Base-by-base conservation (phyloP, 129 eudicot genomes). In the Chrysanthemum makinoi region DNA sequence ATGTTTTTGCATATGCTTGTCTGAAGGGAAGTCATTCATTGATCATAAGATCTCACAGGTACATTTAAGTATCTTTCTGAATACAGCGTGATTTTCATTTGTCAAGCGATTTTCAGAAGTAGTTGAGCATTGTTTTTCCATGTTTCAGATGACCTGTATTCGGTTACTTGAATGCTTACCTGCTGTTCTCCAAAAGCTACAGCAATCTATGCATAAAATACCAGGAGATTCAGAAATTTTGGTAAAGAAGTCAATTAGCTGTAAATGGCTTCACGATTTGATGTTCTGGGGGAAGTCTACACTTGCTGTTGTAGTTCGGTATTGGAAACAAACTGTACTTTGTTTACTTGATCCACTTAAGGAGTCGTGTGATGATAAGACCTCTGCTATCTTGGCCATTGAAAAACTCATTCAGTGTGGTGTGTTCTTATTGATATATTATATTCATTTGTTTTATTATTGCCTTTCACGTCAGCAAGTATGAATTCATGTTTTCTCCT, bases 281-380 rank as follows among this genome's bases (percentile, higher is more conserved):
- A 80, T 87, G 57, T 83, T 86, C 73, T 95, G 99, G 99, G 99
- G 97, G 51, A 86, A 79, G 86, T 95, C 99, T 59, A 77, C 86
- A 50, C 91, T 84, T 69, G 78, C 84, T 6, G 89, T 83, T 57
- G 89, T 95, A 72, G 81, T 77, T 63, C 81, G 99, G 68, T 95
- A 95, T 75, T 95, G 99, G 99, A 95, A 88, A 75, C 96, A 85
- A 65, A 72, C 97, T 10, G 10, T 95, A 62, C 57, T 70, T 55
- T 79, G 82, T 80, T 74, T 95, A 84, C 85, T 95, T 43, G 76
- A 79, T 83, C 67, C 79, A 66, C 73, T 95, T 68, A 95, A 78
- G 86, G 62, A 62, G 70, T 72, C 85, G 61, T 83, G 86, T 77
- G 44, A 66, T 61, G 80, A 82, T 64, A 77, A 76, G 8, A 78